Evolutionary conservation across 768 basidiomycete species (phyloP).

Genomic region (Termitomyces sp.): DNA sequence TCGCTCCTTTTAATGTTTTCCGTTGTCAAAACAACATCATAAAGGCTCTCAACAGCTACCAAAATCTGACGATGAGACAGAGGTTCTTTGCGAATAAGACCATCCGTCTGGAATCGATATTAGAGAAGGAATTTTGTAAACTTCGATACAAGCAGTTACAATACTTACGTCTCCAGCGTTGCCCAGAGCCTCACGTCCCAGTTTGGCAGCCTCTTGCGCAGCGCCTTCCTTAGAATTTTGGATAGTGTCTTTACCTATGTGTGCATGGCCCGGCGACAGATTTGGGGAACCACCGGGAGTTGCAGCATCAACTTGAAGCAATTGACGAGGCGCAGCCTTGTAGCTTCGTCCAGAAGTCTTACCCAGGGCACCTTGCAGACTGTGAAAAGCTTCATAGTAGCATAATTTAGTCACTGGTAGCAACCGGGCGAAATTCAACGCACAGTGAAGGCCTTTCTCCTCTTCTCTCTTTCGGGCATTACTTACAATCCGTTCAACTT

Average conservation of each 20-base stretch:
- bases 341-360: constrained; percentile 92
- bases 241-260: constrained; percentile 50
- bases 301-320: constrained; percentile 78
- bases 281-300: constrained; percentile 39
- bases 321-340: constrained; percentile 93
- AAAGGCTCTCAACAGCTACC: constrained; percentile 75
- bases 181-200: constrained; percentile 70
- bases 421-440: constrained; percentile 6
- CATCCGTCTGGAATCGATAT: constrained; percentile 41
- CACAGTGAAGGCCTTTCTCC: constrained; percentile 69
- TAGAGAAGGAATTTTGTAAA: neutral
- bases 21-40: constrained; percentile 76
- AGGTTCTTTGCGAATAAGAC: constrained; percentile 63
- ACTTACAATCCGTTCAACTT: constrained; percentile 94
- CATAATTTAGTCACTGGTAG: neutral
- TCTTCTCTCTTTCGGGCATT: constrained; percentile 84
- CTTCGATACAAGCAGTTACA: neutral
- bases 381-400: constrained; percentile 50
- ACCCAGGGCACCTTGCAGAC: constrained; percentile 89
- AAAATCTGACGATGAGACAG: constrained; percentile 77
- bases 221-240: constrained; percentile 45
- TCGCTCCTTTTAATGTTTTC: constrained; percentile 84
- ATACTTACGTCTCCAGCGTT: constrained; percentile 47
- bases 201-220: constrained; percentile 68
- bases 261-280: constrained; percentile 37